Conservation (phyloP, 2,329 filamentous ascomycete species). For the Lojkania enalia region DNA sequence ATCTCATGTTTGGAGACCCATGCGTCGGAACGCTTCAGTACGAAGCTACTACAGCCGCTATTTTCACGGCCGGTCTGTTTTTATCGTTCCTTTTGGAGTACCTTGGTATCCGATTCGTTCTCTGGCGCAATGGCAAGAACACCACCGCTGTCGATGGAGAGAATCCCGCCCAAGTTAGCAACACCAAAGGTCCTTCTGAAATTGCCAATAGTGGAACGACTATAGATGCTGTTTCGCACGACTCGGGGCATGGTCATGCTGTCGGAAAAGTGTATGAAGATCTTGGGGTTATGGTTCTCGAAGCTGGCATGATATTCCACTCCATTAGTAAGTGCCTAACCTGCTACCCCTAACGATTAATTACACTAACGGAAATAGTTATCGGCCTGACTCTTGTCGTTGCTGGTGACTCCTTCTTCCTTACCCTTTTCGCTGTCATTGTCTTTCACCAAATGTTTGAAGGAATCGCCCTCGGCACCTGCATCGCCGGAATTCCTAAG, state of each 20-base stretch:
- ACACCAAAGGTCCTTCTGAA: not conserved
- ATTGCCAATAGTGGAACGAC: conserved; percentile 11
- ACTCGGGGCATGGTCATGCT: conserved; percentile 22
- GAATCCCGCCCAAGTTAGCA: conserved; percentile 18
- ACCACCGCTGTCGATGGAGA: conserved; percentile 17
- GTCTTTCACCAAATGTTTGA: conserved; percentile 81
- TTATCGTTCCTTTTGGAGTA: conserved; percentile 74
- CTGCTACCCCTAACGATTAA: too few species aligned
- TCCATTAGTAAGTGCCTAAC: too few species aligned
- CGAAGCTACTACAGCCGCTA: conserved; percentile 69
- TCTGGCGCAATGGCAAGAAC: conserved; percentile 35
- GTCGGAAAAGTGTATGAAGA: conserved; percentile 46
- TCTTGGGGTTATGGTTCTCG: conserved; percentile 69
- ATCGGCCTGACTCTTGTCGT: conserved; percentile 65
- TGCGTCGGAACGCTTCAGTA: conserved; percentile 69
- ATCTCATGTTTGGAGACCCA: conserved; percentile 71
- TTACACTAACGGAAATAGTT: conserved; percentile 31
- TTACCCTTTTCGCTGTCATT: conserved; percentile 63
- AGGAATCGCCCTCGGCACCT: conserved; percentile 71
- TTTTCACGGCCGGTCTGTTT: conserved; percentile 75
- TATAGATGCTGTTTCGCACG: conserved; percentile 17
- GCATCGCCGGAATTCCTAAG: conserved; percentile 64
- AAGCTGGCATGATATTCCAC: conserved; percentile 75
- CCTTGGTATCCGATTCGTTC: conserved; percentile 62
- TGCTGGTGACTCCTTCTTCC: conserved; percentile 55